A percentile compares a stretch with the other conserved stretches of the same genome.
Evolutionary conservation across 495 filamentous ascomycete genomes (phyloP).

Genomic region (Penicillium nucicola): DNA sequence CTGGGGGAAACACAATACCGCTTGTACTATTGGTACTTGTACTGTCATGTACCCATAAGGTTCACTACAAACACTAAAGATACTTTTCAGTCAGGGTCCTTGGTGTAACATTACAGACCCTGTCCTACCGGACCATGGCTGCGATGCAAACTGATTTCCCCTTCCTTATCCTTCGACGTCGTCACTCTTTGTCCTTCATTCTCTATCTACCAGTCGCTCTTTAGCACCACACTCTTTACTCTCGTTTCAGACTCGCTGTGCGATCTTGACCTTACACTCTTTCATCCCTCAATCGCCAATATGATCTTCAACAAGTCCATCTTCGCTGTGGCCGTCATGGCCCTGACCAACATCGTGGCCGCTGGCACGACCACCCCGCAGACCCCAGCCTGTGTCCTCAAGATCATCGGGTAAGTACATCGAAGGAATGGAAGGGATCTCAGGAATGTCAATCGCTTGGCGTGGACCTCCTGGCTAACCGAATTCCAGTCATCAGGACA

Average conservation of each 20-base stretch:
- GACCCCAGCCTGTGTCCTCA: constrained; percentile 35
- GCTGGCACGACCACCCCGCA: constrained; percentile 11
- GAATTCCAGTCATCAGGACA: constrained; percentile 12
- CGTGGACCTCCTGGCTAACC: neutral
- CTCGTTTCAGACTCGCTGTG: constrained; percentile 21
- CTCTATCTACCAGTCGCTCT: constrained; percentile 24
- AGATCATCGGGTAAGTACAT: constrained; percentile 33
- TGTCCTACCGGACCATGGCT: constrained; percentile 10
- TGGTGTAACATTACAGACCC: constrained; percentile 3
- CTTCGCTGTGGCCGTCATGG: constrained; percentile 31
- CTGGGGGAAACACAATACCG: constrained; percentile 6
- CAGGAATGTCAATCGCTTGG: neutral
- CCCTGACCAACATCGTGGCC: constrained; percentile 31
- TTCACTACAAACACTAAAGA: neutral
- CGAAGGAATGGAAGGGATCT: neutral
- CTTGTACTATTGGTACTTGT: neutral
- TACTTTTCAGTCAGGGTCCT: neutral
- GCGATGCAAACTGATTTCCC: constrained; percentile 9
- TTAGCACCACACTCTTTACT: constrained; percentile 22
- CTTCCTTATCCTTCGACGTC: constrained; percentile 16
- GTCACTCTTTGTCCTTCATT: constrained; percentile 25
- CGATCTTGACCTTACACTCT: constrained; percentile 17
- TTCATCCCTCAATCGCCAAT: constrained; percentile 13
- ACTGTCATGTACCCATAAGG: neutral
- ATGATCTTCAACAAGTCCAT: constrained; percentile 40